These are phyloP conservation scores for Durotheca rogersii DNA, from an alignment of 495 filamentous ascomycete genomes.

Conservation along the genomic window DNA sequence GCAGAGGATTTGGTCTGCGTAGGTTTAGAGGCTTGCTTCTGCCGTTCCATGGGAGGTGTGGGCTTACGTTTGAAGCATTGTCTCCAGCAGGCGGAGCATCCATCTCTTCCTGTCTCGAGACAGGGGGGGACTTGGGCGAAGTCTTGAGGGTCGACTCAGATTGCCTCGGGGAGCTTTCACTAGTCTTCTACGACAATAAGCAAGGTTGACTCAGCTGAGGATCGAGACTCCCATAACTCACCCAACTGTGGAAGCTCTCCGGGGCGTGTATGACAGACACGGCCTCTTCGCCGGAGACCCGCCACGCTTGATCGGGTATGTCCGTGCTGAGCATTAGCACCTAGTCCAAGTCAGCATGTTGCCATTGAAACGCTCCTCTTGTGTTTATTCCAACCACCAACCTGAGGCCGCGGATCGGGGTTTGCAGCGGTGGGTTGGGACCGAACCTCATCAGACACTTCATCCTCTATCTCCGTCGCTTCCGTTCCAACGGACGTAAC, in stretches of 20 bases:
- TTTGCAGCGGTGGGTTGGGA: slow-evolving; percentile 28
- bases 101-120: slow-evolving; percentile 25
- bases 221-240: slow-evolving; percentile 45
- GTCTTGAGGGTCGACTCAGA: slow-evolving; percentile 33
- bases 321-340: slow-evolving; percentile 64
- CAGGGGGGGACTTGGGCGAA: slow-evolving; percentile 28
- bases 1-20: slow-evolving; percentile 44
- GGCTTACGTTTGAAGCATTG: slow-evolving; percentile 40
- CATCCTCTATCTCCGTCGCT: slow-evolving; percentile 71
- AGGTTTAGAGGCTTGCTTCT: slow-evolving; percentile 24
- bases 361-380: slow-evolving; percentile 32
- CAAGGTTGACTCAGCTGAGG: background rate
- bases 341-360: slow-evolving; percentile 35
- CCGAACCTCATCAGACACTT: slow-evolving; percentile 52
- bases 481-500: slow-evolving; percentile 75
- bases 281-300: slow-evolving; percentile 66
- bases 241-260: slow-evolving; percentile 73
- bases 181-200: slow-evolving; percentile 36
- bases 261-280: slow-evolving; percentile 88
- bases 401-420: slow-evolving; percentile 31
- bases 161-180: slow-evolving; percentile 33
- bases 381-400: slow-evolving; percentile 38
- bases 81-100: slow-evolving; percentile 33
- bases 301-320: slow-evolving; percentile 52
- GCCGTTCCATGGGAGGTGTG: background rate